phyloP scores from a whole-genome alignment of 495 filamentous ascomycete genomes.

The Aspergillus sparsus region DNA sequence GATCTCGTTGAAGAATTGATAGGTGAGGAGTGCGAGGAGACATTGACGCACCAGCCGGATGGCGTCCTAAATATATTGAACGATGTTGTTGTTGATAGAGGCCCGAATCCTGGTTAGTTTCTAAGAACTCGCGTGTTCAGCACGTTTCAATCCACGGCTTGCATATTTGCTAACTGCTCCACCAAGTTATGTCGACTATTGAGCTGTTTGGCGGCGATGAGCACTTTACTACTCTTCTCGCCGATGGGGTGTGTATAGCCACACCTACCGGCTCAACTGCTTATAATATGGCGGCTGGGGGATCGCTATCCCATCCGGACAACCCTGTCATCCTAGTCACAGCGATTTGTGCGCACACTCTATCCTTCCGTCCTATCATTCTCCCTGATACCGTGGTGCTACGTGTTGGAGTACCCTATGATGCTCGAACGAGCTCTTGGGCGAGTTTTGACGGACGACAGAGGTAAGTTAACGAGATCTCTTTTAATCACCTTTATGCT shows the following conservation, averaged over 20 bases:
- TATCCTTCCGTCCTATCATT: slow-evolving; percentile 94
- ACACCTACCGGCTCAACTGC: slow-evolving; percentile 94
- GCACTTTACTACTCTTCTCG: slow-evolving; percentile 84
- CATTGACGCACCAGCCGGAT: slow-evolving; percentile 78
- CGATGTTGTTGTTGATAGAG: slow-evolving; percentile 86
- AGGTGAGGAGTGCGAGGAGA: slow-evolving; percentile 77
- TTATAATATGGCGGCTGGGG: slow-evolving; percentile 95
- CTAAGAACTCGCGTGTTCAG: neutral
- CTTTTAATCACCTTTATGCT: no score
- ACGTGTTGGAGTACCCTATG: slow-evolving; percentile 87
- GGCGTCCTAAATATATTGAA: slow-evolving; percentile 87
- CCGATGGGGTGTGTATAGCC: slow-evolving; percentile 86
- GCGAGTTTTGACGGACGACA: slow-evolving; percentile 96
- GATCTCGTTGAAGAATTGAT: slow-evolving; percentile 91
- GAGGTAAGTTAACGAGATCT: slow-evolving; percentile 45
- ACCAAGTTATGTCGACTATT: slow-evolving; percentile 76
- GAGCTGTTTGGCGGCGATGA: slow-evolving; percentile 96
- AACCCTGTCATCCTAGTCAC: slow-evolving; percentile 96
- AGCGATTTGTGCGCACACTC: slow-evolving; percentile 92
- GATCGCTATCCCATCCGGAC: slow-evolving; percentile 92
- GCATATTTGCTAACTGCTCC: slow-evolving; percentile 28
- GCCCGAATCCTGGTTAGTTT: slow-evolving; percentile 79
- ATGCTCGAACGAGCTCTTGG: slow-evolving; percentile 87
- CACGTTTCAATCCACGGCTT: neutral
- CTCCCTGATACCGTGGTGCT: slow-evolving; percentile 93